phyloP scores from a whole-genome alignment of 2,329 filamentous ascomycete species.

The Grosmannia serpens region DNA sequence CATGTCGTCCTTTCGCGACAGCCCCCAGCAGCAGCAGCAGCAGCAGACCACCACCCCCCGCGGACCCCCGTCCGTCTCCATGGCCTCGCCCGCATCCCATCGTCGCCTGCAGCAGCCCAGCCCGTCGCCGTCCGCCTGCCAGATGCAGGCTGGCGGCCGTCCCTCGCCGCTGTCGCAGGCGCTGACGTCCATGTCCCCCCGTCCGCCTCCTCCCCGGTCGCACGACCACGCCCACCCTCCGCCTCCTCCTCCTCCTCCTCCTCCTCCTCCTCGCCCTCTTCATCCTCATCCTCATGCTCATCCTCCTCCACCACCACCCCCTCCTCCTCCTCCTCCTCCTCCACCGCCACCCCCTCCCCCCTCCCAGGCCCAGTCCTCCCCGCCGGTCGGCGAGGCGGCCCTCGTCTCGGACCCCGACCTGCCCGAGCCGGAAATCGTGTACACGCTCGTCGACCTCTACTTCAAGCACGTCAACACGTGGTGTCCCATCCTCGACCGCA shows the following conservation, averaged over 20 bases:
- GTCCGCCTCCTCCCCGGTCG: too few relatives aligned
- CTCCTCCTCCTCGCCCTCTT: too few relatives aligned
- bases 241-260: too few relatives aligned
- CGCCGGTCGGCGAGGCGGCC: constrained; percentile 27
- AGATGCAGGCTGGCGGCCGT: not conserved
- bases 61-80: too few relatives aligned
- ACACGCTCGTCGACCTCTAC: constrained; percentile 62
- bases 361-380: not conserved
- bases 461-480: constrained; percentile 73
- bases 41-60: too few relatives aligned
- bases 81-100: too few relatives aligned
- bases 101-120: not conserved
- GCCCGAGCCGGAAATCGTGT: constrained; percentile 63
- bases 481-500: constrained; percentile 80
- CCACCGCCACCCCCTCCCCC: not conserved
- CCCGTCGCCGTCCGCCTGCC: too few relatives aligned
- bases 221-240: not conserved
- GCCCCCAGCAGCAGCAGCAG: not conserved
- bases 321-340: not conserved
- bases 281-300: too few relatives aligned
- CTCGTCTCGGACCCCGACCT: constrained; percentile 51
- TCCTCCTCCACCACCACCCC: too few relatives aligned
- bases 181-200: too few relatives aligned
- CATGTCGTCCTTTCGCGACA: too few relatives aligned
- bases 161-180: not conserved